Evolutionary conservation across 2,329 filamentous ascomycete genomes (phyloP).

Genomic region (Biscogniauxia marginata): DNA sequence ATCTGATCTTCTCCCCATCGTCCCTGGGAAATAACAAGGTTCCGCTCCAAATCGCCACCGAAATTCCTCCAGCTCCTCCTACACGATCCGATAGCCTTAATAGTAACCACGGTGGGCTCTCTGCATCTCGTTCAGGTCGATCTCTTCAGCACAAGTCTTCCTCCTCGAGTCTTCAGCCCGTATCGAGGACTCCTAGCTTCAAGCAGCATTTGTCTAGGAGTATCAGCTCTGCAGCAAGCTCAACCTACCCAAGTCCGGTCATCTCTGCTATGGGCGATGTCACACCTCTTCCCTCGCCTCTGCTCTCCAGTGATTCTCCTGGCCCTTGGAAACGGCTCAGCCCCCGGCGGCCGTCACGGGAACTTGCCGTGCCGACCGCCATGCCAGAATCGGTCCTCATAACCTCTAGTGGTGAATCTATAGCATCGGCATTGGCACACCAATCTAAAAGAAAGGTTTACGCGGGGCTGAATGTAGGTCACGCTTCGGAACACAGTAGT

Average conservation of each 20-base stretch:
- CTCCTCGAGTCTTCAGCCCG: conserved; percentile 46
- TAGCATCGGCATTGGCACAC: conserved; percentile 48
- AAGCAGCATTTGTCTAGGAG: conserved; percentile 54
- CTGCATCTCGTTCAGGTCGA: conserved; percentile 30
- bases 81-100: conserved; percentile 37
- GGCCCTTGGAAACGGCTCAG: conserved; percentile 62
- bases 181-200: conserved; percentile 61
- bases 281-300: conserved; percentile 75
- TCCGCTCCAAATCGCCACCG: conserved; percentile 40
- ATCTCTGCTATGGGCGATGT: conserved; percentile 75
- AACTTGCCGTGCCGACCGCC: conserved; percentile 37
- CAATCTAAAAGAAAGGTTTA: conserved; percentile 60
- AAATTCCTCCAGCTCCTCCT: conserved; percentile 29
- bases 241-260: conserved; percentile 69
- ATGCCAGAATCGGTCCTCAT: conserved; percentile 49
- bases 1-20: conserved; percentile 18
- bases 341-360: conserved; percentile 48
- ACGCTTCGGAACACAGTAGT: conserved; percentile 28
- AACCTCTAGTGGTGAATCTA: conserved; percentile 51
- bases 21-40: conserved; percentile 17
- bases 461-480: conserved; percentile 41
- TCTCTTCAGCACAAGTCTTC: conserved; percentile 41
- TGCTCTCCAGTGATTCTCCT: conserved; percentile 63
- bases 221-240: conserved; percentile 61
- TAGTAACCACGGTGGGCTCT: conserved; percentile 32